A percentile compares a stretch with the other conserved stretches of the same genome.
phyloP scores from a whole-genome alignment of 441 rosid species.

The Rhodomyrtus psidioides region DNA sequence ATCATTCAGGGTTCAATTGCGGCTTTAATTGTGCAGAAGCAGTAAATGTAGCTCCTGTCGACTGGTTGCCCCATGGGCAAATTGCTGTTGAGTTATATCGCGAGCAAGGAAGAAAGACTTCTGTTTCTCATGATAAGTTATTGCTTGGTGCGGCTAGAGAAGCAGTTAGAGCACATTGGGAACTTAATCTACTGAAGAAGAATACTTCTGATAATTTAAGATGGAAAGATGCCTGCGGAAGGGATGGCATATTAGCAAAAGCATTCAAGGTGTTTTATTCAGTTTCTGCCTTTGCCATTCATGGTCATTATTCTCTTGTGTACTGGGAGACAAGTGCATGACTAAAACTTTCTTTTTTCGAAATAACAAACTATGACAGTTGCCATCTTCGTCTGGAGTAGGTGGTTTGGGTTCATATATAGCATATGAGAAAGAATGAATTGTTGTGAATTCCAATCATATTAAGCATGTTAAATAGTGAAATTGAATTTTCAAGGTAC shows the following conservation, averaged over 20 bases:
- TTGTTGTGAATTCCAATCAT: neutral
- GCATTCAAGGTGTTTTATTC: conserved; percentile 67
- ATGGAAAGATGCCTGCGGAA: conserved; percentile 84
- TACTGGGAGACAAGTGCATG: neutral
- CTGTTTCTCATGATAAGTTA: conserved; percentile 94
- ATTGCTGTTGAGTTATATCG: conserved; percentile 84
- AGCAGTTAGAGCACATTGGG: conserved; percentile 97
- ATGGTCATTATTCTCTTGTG: neutral
- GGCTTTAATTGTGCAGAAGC: conserved; percentile 99
- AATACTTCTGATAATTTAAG: conserved; percentile 65
- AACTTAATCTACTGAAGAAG: conserved; percentile 80
- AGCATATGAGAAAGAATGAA: neutral
- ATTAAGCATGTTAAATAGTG: neutral
- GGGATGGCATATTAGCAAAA: conserved; percentile 78
- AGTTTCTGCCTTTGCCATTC: conserved; percentile 7
- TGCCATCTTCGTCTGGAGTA: neutral
- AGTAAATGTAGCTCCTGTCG: conserved; percentile 98
- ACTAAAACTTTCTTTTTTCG: neutral
- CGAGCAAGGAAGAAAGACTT: conserved; percentile 90
- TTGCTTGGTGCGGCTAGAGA: conserved; percentile 99
- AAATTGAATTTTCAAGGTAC: neutral
- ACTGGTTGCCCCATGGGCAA: conserved; percentile 99
- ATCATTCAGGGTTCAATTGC: conserved; percentile 94
- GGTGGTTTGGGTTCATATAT: neutral
- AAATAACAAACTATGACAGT: neutral